Evolutionary conservation across 2,329 filamentous ascomycete species (phyloP).

Genomic region (Thelonectria rubi): DNA sequence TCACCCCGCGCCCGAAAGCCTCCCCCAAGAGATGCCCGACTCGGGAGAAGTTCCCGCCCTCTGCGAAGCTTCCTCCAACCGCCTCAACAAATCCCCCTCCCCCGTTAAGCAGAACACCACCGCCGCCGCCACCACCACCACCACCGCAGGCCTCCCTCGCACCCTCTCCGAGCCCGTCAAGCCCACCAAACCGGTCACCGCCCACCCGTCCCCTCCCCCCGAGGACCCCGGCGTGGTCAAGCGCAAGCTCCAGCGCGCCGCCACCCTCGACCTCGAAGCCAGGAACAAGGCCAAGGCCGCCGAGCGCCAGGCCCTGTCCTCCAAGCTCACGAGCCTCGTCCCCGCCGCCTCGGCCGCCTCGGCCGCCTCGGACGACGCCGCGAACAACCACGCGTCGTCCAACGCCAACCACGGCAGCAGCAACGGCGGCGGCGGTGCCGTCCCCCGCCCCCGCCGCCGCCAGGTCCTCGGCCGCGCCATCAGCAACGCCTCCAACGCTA

Average conservation of each 20-base stretch:
- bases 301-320: constrained; percentile 54
- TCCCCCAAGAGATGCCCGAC: constrained; percentile 33
- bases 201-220: background rate
- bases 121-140: too few species aligned
- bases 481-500: constrained; percentile 65
- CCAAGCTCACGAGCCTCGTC: constrained; percentile 55
- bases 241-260: constrained; percentile 23
- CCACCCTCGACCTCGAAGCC: constrained; percentile 32
- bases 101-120: constrained; percentile 40
- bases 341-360: constrained; percentile 32
- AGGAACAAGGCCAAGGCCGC: constrained; percentile 46
- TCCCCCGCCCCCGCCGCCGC: constrained; percentile 50
- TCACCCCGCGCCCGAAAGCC: constrained; percentile 45
- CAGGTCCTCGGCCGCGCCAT: constrained; percentile 66
- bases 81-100: constrained; percentile 54
- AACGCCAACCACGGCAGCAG: background rate
- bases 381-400: constrained; percentile 26
- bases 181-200: background rate
- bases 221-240: background rate
- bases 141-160: constrained; percentile 25
- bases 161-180: constrained; percentile 53
- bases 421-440: background rate
- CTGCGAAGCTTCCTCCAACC: constrained; percentile 52
- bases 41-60: constrained; percentile 47
- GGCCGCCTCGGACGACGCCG: background rate